These are phyloP conservation scores for Mortierella sp. DNA, from an alignment of 371 early-diverging fungal species.

Conservation along the genomic window DNA sequence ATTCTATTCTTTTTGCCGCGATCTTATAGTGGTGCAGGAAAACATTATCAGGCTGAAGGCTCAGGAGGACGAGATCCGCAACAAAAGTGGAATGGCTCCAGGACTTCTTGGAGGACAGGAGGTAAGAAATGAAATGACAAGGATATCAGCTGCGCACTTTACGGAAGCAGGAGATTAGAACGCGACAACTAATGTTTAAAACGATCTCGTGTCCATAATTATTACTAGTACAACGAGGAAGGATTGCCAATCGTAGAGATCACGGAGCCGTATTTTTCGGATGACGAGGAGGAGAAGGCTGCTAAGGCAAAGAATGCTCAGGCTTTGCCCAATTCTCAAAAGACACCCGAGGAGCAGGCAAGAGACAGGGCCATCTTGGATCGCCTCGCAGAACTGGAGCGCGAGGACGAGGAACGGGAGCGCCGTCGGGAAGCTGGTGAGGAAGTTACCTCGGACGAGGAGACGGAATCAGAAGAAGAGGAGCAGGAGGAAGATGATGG, in stretches of 20 bases:
- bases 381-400: slow-evolving; percentile 59
- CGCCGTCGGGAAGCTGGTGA: slow-evolving; percentile 66
- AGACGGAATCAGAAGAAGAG: slow-evolving; percentile 56
- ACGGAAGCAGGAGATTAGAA: too few species aligned
- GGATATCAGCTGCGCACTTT: neutral
- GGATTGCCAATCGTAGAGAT: slow-evolving; percentile 92
- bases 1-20: too few species aligned
- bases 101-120: slow-evolving; percentile 54
- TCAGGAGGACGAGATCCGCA: slow-evolving; percentile 62
- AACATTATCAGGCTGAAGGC: slow-evolving; percentile 68
- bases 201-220: neutral
- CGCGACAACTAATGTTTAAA: neutral
- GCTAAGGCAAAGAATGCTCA: slow-evolving; percentile 18
- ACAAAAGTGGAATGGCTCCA: slow-evolving; percentile 60
- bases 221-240: slow-evolving; percentile 81
- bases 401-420: slow-evolving; percentile 69
- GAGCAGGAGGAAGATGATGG: slow-evolving; percentile 57
- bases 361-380: slow-evolving; percentile 66
- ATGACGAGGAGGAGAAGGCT: slow-evolving; percentile 68
- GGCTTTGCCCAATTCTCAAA: slow-evolving; percentile 44
- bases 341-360: slow-evolving; percentile 65
- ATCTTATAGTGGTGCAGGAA: slow-evolving; percentile 69
- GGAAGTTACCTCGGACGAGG: slow-evolving; percentile 66
- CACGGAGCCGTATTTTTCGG: slow-evolving; percentile 76
- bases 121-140: slow-evolving; percentile 4